Base-by-base conservation (phyloP, 768 basidiomycete genomes). In the Tulasnella sp. region DNA sequence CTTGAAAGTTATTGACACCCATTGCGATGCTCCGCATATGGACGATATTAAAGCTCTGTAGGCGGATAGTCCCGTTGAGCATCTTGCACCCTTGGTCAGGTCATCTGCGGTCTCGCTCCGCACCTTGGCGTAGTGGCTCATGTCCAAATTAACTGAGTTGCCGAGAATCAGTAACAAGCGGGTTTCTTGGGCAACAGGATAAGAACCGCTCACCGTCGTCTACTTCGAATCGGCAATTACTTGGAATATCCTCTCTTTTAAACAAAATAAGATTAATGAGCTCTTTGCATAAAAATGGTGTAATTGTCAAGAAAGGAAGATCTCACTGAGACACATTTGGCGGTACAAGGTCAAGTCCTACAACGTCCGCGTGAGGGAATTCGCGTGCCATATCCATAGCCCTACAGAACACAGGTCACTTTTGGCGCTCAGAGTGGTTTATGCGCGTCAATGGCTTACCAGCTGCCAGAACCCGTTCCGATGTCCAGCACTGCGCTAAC, bases 311-410 rank as follows among this genome's bases (percentile, higher is more conserved):
- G 23, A 23, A 32, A 53, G 21, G 11, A 4, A 41, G 21, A 3
- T 11, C 27, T 53, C 19, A 56, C 55, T 43, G 41, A 43, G 41
- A 42, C 10, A 56, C 26, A 3, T 38, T 56, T 7, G 55, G 55
- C 10, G 55, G 55, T n/a, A 43, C 44, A 9, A 56, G 55, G 42
- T 56, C 55, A 42, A 56, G 42, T 21, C 55, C 55, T 23, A 56
- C 55, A n/a, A 56, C 55, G 42, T 56, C 55, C 11, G 55, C 55
- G 27, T 56, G 55, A 24, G 55, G 55, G 43, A 56, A 56, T 19
- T 56, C 55, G 34, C 55, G 19, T 42, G 55, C 55, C 55, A 56
- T 56, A 15, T 56, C 55, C 55, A 56, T 56, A 17, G 55, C 55
- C 55, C 55, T 56, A 13, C 3, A 2, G 15, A 24, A 15, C 26